A percentile compares a stretch with the other conserved stretches of the same genome.
These are phyloP conservation scores for Lasiosphaeria miniovina DNA, from an alignment of 495 filamentous ascomycete genomes.

Conservation along the genomic window DNA sequence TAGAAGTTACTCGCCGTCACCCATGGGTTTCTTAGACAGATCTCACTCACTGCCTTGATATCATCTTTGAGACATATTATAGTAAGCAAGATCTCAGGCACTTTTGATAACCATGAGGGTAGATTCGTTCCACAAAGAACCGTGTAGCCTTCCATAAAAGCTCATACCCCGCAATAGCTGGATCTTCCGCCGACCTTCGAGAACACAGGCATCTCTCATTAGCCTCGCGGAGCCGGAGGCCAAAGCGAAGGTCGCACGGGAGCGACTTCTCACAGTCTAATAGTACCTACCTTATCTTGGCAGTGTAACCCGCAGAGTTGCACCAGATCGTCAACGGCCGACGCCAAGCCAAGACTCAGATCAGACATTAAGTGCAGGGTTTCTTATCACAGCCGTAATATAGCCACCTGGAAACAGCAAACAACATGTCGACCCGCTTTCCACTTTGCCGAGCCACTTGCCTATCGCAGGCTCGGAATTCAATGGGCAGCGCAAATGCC, in stretches of 20 bases:
- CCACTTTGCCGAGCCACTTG: background rate
- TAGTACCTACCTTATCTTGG: background rate
- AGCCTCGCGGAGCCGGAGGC: no score
- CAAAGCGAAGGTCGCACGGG: no score
- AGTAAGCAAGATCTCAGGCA: no score
- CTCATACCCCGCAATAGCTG: background rate
- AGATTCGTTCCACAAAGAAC: background rate
- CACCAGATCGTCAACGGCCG: background rate
- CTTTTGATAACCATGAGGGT: no score
- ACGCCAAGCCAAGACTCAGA: background rate
- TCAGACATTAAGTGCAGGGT: background rate
- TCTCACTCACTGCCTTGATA: no score
- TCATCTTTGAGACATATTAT: no score
- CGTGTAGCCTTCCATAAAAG: background rate
- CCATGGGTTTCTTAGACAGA: no score
- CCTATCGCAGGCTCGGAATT: constrained; percentile 1
- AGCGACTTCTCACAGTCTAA: background rate
- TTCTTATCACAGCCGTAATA: background rate
- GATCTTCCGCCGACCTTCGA: background rate
- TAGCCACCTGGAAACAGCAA: background rate
- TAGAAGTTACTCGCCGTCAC: no score
- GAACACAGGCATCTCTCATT: no score
- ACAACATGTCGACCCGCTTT: background rate
- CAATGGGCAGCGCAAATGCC: constrained; percentile 9
- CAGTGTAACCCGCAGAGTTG: background rate